Percentiles rank a stretch among this genome's conserved stretches.
phyloP scores from a whole-genome alignment of 768 basidiomycete species.

The Strobilomyces dryophilus region DNA sequence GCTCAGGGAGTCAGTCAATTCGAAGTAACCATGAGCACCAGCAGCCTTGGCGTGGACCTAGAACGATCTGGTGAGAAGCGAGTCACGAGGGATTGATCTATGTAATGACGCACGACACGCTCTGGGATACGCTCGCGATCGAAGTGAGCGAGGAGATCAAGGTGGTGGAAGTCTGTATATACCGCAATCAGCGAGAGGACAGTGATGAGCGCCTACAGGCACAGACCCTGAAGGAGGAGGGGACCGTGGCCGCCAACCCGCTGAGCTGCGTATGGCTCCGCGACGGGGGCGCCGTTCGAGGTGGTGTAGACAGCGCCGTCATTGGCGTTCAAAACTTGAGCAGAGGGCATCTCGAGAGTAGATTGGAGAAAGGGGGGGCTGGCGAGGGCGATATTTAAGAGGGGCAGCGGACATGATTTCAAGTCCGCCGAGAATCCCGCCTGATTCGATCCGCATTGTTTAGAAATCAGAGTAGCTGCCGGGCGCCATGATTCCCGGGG shows the following conservation, averaged over 20 bases:
- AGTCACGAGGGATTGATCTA: background rate
- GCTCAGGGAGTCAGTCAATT: conserved; percentile 80
- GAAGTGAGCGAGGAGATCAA: conserved; percentile 89
- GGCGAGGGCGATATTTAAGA: conserved; percentile 6
- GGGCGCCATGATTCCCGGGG: background rate
- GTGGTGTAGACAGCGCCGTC: conserved; percentile 76
- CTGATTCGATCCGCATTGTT: background rate
- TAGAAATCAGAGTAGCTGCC: conserved; percentile 12
- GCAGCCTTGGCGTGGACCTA: conserved; percentile 91
- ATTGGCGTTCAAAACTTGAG: conserved; percentile 49
- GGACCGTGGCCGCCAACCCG: conserved; percentile 73
- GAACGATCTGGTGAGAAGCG: conserved; percentile 23
- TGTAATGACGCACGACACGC: conserved; percentile 61
- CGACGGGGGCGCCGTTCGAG: conserved; percentile 75
- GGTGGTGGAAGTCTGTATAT: conserved; percentile 73
- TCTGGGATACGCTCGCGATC: conserved; percentile 96
- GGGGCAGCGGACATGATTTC: conserved; percentile 11
- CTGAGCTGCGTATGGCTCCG: conserved; percentile 75
- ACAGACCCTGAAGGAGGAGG: conserved; percentile 80
- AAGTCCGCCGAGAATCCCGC: conserved; percentile 18
- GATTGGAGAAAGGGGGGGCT: conserved; percentile 1
- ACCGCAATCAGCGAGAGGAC: conserved; percentile 14
- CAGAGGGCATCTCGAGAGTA: conserved; percentile 52
- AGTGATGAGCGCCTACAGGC: background rate
- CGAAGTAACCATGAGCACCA: conserved; percentile 91